Base-by-base conservation (phyloP, 2,329 filamentous ascomycete species). In the Venturiaceae sp. region DNA sequence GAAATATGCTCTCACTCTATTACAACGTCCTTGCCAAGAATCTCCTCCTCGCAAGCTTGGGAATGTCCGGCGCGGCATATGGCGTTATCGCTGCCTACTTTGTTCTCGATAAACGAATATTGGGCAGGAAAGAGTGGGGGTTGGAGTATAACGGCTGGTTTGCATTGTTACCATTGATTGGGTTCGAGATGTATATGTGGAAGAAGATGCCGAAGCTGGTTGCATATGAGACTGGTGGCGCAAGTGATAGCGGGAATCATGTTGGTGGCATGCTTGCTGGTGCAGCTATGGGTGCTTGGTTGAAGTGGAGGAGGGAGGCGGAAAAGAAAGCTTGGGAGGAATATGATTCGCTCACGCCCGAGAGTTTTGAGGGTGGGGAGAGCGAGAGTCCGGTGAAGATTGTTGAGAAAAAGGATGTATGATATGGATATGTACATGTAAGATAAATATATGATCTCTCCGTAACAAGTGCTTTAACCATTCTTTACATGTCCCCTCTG, bases 11-110 rank as follows among this genome's bases (percentile, higher is more conserved):
- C n/a, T 83, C 81, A 47, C 73, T 90, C 60, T 64, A 69, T 6
- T 70, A 68, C 26, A 72, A 75, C 56, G 75, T 80, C 28, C 60
- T 79, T 2, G 63, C 68, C 14, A 71, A 73, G 16, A 67, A 72
- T 26, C 73, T 80, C 54, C 68, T 67, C 41, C 68, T 74, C 11
- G 79, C 83, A 37, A 80, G 81, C 1, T 74, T 88, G 9, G 87
- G 87, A n/a, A 84, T 84, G 1, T 88, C 84, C 6, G 85, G 83
- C 11, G 82, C 81, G 36, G 74, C 85, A 5, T 79, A 82, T 62
- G 86, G 85, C 23, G 66, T 89, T 23, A 67, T 81, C 7, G 79
- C 78, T 1, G 83, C 84, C 1, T 87, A 33, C 34, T 34, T 39
- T 2, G 14, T 47, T 5, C 5, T 57, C 26, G 30, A 37, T 32